A percentile compares a stretch with the other conserved stretches of the same genome.
phyloP scores from a whole-genome alignment of 164 flowering plant species.

The Platanus orientalis region DNA sequence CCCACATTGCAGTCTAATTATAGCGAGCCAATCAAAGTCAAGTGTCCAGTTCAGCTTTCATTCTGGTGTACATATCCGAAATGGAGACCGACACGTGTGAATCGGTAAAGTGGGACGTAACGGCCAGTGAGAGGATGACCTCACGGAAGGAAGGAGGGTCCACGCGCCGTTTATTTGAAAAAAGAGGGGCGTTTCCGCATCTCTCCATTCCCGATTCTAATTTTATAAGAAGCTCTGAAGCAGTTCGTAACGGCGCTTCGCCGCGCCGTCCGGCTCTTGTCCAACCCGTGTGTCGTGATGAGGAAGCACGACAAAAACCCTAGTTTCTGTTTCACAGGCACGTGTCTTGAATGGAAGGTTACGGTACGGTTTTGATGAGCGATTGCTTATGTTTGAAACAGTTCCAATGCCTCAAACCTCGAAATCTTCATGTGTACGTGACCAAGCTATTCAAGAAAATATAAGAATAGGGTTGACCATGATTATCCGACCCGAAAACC shows the following conservation, averaged over 20 bases:
- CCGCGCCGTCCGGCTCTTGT: slow-evolving; percentile 84
- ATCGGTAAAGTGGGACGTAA: slow-evolving; percentile 35
- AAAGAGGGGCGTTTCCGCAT: too few relatives aligned
- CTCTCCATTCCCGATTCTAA: background rate
- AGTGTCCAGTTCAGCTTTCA: background rate
- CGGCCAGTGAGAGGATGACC: slow-evolving; percentile 34
- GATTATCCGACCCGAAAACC: too few relatives aligned
- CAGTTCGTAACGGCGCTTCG: slow-evolving; percentile 50
- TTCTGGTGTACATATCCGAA: background rate
- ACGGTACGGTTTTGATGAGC: background rate
- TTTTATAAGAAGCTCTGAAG: slow-evolving; percentile 9
- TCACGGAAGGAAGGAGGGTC: slow-evolving; percentile 13
- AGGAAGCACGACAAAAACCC: slow-evolving; percentile 34
- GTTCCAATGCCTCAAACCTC: too few relatives aligned
- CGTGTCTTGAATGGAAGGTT: background rate
- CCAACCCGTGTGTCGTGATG: slow-evolving; percentile 36
- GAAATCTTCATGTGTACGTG: too few relatives aligned
- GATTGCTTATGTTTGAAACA: too few relatives aligned
- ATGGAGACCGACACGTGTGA: slow-evolving; percentile 16
- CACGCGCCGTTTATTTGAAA: background rate
- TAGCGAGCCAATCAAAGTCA: background rate
- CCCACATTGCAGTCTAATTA: too few relatives aligned
- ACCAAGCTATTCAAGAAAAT: too few relatives aligned
- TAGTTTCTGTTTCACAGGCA: background rate
- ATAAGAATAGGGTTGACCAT: too few relatives aligned